Percentiles rank a stretch among this genome's conserved stretches.
phyloP scores from a whole-genome alignment of 2,329 filamentous ascomycete species.

The Cercospora citrullina region DNA sequence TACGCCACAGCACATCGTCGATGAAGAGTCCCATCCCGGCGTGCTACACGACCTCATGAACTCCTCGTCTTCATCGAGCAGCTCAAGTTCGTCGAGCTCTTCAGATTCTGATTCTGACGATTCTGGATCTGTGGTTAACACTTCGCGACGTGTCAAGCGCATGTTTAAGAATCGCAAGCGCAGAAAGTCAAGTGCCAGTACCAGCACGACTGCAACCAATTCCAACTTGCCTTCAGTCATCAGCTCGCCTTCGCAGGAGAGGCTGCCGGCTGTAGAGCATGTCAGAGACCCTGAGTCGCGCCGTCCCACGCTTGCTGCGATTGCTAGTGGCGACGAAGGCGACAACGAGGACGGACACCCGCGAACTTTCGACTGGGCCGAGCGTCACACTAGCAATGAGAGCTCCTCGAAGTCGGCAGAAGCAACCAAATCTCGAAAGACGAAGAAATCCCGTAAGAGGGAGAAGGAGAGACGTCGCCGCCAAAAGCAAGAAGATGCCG shows the following conservation, averaged over 20 bases:
- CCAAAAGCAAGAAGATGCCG: slow-evolving; percentile 39
- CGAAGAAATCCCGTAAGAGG: slow-evolving; percentile 45
- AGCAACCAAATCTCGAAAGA: slow-evolving; percentile 48
- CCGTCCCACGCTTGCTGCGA: slow-evolving; percentile 42
- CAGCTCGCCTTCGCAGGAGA: slow-evolving; percentile 46
- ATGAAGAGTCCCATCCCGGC: slow-evolving; percentile 85
- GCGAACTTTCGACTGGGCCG: slow-evolving; percentile 28
- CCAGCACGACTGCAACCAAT: slow-evolving; percentile 62
- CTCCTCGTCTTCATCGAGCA: slow-evolving; percentile 57
- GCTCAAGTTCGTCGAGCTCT: slow-evolving; percentile 46
- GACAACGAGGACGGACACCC: slow-evolving; percentile 44
- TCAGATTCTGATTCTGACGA: slow-evolving; percentile 67
- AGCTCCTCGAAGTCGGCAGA: slow-evolving; percentile 23
- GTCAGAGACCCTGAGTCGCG: slow-evolving; percentile 43
- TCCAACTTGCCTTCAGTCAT: slow-evolving; percentile 44
- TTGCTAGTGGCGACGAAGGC: slow-evolving; percentile 58
- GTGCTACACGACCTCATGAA: slow-evolving; percentile 81
- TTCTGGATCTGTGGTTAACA: slow-evolving; percentile 60
- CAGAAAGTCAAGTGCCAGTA: slow-evolving; percentile 75
- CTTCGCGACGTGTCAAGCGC: slow-evolving; percentile 69
- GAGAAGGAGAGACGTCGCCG: slow-evolving; percentile 51
- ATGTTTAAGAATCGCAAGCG: slow-evolving; percentile 69
- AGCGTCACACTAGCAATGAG: slow-evolving; percentile 31
- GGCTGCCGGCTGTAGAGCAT: slow-evolving; percentile 40
- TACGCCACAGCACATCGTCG: slow-evolving; percentile 87